phyloP scores from a whole-genome alignment of 257 asterid genomes.

The Rehmannia glutinosa region DNA sequence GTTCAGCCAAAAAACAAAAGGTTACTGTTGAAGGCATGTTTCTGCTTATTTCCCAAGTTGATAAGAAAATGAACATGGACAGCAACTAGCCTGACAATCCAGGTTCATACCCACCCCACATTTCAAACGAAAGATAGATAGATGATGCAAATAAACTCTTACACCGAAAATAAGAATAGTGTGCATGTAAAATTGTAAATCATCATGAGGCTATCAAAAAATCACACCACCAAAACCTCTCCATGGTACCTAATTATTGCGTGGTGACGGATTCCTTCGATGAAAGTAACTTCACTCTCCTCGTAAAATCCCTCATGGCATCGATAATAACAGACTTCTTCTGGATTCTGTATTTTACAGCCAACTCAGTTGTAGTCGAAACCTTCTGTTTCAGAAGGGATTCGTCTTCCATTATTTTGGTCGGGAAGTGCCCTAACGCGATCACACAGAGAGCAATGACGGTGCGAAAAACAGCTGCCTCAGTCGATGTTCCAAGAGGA shows the following conservation, averaged over 20 bases:
- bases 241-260: constrained; percentile 10
- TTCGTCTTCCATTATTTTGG: constrained; percentile 91
- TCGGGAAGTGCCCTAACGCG: constrained; percentile 74
- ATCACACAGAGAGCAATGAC: constrained; percentile 72
- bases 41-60: too few relatives aligned
- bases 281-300: constrained; percentile 47
- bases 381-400: constrained; percentile 40
- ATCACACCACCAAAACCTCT: background rate
- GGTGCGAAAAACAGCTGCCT: constrained; percentile 59
- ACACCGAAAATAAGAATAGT: too few relatives aligned
- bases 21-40: too few relatives aligned
- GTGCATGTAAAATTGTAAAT: too few relatives aligned
- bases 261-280: constrained; percentile 30
- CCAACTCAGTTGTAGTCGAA: constrained; percentile 57
- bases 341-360: constrained; percentile 60
- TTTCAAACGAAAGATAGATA: too few relatives aligned
- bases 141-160: too few relatives aligned
- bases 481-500: constrained; percentile 61
- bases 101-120: too few relatives aligned
- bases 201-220: too few relatives aligned
- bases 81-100: too few relatives aligned
- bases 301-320: constrained; percentile 64
- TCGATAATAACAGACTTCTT: constrained; percentile 68
- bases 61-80: too few relatives aligned
- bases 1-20: too few relatives aligned